Conservation (phyloP, 768 basidiomycete genomes). For the Pleurotus salmoneostramineus region DNA sequence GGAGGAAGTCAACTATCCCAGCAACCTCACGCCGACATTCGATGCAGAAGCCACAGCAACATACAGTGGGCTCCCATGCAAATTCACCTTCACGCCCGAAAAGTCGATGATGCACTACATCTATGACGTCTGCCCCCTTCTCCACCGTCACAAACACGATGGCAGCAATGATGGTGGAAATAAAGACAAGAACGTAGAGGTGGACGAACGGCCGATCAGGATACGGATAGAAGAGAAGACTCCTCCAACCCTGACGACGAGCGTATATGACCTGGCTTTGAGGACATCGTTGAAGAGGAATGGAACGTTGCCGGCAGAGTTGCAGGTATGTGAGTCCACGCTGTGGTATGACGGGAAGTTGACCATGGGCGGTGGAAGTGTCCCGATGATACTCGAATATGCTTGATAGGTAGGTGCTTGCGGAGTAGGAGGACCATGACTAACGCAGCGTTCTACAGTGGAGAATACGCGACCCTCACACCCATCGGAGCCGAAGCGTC, state of each 20-base stretch:
- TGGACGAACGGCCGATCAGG: neutral
- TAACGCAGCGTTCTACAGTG: constrained; percentile 1
- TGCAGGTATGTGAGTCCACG: constrained; percentile 20
- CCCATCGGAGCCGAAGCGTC: constrained; percentile 27
- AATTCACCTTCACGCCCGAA: neutral
- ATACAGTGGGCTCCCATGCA: neutral
- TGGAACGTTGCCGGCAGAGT: constrained; percentile 22
- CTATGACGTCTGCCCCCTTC: constrained; percentile 2
- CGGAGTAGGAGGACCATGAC: neutral
- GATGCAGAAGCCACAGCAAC: neutral
- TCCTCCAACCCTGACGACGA: constrained; percentile 10
- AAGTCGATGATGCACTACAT: neutral
- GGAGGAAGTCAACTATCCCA: no score
- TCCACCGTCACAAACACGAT: neutral
- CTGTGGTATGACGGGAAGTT: neutral
- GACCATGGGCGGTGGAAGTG: constrained; percentile 18
- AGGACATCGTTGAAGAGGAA: constrained; percentile 18
- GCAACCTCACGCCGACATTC: neutral
- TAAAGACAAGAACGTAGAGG: neutral
- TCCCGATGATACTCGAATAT: constrained; percentile 26
- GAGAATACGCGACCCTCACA: constrained; percentile 26
- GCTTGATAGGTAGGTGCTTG: constrained; percentile 19
- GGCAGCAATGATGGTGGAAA: neutral
- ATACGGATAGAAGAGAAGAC: constrained; percentile 1
- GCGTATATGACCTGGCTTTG: constrained; percentile 23